These are phyloP conservation scores for Ogataea parapolymorpha DNA, from an alignment of 805 yeast species.

Conservation along the genomic window DNA sequence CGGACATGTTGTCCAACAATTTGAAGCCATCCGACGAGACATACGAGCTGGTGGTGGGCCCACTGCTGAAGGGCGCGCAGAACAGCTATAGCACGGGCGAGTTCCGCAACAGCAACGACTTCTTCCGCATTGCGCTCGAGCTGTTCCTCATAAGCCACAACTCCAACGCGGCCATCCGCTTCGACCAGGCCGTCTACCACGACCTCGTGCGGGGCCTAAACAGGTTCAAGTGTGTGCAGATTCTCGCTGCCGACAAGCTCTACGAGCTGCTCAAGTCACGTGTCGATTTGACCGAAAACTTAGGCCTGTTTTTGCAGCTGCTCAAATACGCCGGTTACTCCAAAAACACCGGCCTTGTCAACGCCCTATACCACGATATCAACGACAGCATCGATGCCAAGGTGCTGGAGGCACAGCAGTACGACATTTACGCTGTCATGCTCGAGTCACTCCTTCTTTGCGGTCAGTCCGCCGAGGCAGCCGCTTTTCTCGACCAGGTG, in stretches of 20 bases:
- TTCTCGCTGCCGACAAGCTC: constrained; percentile 17
- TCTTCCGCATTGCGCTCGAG: constrained; percentile 49
- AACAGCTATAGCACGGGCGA: constrained; percentile 36
- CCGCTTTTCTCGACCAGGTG: constrained; percentile 54
- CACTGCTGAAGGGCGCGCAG: constrained; percentile 49
- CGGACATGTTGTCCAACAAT: constrained; percentile 54
- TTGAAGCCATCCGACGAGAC: constrained; percentile 56
- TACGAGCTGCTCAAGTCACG: constrained; percentile 16
- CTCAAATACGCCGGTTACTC: constrained; percentile 38
- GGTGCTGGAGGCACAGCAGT: constrained; percentile 33
- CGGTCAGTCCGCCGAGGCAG: constrained; percentile 48
- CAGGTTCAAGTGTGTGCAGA: constrained; percentile 21
- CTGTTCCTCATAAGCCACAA: constrained; percentile 35
- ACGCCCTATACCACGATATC: constrained; percentile 35
- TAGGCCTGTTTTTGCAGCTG: constrained; percentile 37
- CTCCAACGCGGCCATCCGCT: constrained; percentile 14
- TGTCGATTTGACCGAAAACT: constrained; percentile 8
- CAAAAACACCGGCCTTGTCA: constrained; percentile 38
- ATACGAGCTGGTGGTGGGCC: constrained; percentile 48
- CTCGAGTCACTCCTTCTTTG: constrained; percentile 52
- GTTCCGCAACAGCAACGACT: constrained; percentile 41
- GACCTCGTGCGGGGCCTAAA: constrained; percentile 27
- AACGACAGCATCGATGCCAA: constrained; percentile 9
- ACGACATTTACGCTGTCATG: constrained; percentile 47
- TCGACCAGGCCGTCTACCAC: constrained; percentile 20